Conservation (phyloP, 805 yeast species). For the Hanseniaspora lindneri region DNA sequence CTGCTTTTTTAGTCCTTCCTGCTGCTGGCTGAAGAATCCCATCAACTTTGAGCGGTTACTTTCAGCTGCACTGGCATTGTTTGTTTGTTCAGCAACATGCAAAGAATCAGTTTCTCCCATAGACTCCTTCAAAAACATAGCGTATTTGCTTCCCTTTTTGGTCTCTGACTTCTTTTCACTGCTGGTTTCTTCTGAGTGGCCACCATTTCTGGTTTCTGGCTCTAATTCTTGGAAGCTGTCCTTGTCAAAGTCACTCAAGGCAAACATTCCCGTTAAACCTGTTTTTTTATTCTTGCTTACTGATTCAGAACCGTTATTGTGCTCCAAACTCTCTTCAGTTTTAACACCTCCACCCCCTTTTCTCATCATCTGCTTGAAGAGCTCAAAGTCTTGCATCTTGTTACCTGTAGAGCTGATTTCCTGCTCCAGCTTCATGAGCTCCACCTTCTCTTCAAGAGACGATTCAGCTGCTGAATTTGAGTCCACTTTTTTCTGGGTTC, state of each 20-base stretch:
- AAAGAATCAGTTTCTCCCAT: background rate
- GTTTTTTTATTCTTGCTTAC: background rate
- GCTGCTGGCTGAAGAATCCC: conserved; percentile 6
- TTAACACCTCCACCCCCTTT: conserved; percentile 23
- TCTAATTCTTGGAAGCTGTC: conserved; percentile 8
- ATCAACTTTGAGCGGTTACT: conserved; percentile 6
- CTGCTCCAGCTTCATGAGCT: conserved; percentile 27
- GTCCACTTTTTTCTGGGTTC: background rate
- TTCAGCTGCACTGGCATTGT: background rate
- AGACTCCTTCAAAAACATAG: conserved; percentile 7
- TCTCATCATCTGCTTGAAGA: conserved; percentile 32
- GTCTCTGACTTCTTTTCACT: background rate
- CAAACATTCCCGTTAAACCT: conserved; percentile 10
- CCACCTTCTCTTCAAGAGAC: conserved; percentile 24
- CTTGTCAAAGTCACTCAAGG: background rate
- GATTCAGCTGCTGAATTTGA: conserved; percentile 17
- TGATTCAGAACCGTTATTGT: background rate
- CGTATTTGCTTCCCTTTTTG: conserved; percentile 8
- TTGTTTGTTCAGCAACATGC: background rate
- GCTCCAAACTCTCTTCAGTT: background rate
- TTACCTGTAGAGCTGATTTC: conserved; percentile 29
- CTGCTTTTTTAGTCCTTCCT: background rate
- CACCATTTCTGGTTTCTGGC: background rate
- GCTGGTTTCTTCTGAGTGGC: background rate
- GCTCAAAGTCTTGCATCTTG: conserved; percentile 33